Evolutionary conservation across 441 rosid species (phyloP), one percentile per base, ranked within the genome.

Genomic region (Jatropha podagrica): DNA sequence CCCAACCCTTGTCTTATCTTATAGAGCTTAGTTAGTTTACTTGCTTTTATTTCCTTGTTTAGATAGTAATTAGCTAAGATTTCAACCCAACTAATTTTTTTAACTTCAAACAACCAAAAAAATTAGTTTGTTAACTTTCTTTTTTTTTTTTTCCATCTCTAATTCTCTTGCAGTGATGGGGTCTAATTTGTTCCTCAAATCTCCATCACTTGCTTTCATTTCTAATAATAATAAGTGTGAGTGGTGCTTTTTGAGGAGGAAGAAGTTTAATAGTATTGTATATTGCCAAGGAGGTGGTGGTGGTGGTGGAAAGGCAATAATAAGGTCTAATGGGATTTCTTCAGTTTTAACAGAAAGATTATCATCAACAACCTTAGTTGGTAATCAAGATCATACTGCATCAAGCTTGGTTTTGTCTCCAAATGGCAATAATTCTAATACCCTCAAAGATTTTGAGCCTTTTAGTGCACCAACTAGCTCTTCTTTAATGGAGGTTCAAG

Each of bases 241-340:
- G 20, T 59, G 76, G 77, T 78, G 81, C 73, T 67, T 76, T 3
- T 20, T 78, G 80, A 78, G 77, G 77, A 80, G 77, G 73, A 89
- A 80, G 74, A 84, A 70, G 58, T 12, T 73, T 37, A 62, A 37
- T 23, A 61, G 37, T 49, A 69, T 72, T 56, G 85, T 87, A 38
- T 76, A 80, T 85, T 91, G 97, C 78, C 90, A 87, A 78, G 86
- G 83, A 40, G 86, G 88, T 18, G 85, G 89, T 13, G 87, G 83
- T 41, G 86, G 89, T 18, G 85, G 90, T 13, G 80, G 88, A 42
- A 84, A 81, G 65, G 83, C 74, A 26, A 71, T 61, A 41, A 74
- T 56, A 51, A 74, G 81, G 71, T 73, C 82, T 66, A 81, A 80
- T 56, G 77, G 87, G 69, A 64, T 84, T 74, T 86, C 92, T 46